Evolutionary conservation across 1,139 yeast species (phyloP).

Genomic region (Pneumocystis carinii): DNA sequence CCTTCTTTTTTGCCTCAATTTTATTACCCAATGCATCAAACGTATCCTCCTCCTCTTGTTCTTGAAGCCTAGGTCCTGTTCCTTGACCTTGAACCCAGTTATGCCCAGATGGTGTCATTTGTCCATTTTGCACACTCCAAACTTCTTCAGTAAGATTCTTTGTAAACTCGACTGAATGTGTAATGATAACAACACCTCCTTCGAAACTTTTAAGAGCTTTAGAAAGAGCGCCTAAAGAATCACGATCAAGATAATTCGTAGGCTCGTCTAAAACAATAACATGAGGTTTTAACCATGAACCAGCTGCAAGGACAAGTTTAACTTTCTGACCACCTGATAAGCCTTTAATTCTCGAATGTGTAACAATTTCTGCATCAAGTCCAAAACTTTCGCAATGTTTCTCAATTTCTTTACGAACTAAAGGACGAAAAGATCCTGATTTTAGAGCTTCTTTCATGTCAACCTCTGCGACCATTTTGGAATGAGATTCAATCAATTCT

Average conservation of each 20-base stretch:
- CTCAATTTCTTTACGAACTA: conserved; percentile 99
- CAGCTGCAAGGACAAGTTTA: conserved; percentile 97
- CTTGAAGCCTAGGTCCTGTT: conserved; percentile 88
- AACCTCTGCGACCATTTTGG: conserved; percentile 99
- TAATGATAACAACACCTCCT: conserved; percentile 99
- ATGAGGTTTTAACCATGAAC: conserved; percentile 99
- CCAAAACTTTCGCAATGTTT: conserved; percentile 97
- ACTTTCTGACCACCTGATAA: conserved; percentile 99
- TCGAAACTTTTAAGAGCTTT: conserved; percentile 97
- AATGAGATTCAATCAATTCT: conserved; percentile 95
- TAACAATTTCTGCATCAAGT: conserved; percentile 95
- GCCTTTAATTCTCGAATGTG: conserved; percentile 99
- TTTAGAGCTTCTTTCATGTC: conserved; percentile 99
- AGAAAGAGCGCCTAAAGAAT: conserved; percentile 97
- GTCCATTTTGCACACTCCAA: conserved; percentile 98
- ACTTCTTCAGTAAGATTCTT: conserved; percentile 98
- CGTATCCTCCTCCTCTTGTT: conserved; percentile 94
- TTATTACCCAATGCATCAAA: conserved; percentile 99
- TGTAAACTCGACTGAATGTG: conserved; percentile 99
- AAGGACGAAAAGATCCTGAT: conserved; percentile 99
- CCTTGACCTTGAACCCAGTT: conserved; percentile 99
- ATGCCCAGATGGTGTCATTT: conserved; percentile 99
- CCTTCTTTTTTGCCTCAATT: conserved; percentile 91
- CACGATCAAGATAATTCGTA: conserved; percentile 97
- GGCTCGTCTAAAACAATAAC: conserved; percentile 79